These are phyloP conservation scores for Sarocladiaceae sp. DNA, from an alignment of 2,329 filamentous ascomycete genomes.

Conservation along the genomic window DNA sequence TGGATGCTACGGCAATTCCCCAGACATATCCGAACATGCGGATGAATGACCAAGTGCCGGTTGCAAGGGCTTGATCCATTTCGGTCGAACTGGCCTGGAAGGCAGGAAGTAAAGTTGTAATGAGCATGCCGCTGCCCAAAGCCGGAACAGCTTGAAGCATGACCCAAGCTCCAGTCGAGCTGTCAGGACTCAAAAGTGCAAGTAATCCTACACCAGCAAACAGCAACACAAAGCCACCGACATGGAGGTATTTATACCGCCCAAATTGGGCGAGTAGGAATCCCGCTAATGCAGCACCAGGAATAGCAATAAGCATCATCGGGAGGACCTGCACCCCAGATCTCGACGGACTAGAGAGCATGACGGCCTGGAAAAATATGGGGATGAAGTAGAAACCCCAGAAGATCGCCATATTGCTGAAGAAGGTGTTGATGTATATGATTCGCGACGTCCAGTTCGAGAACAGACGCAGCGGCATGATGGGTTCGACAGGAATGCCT, in stretches of 20 bases:
- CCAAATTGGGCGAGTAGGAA: slow-evolving; percentile 25
- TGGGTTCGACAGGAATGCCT: slow-evolving; percentile 17
- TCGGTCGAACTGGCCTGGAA: slow-evolving; percentile 33
- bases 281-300: slow-evolving; percentile 19
- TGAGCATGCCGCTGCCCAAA: slow-evolving; percentile 36
- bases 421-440: slow-evolving; percentile 19
- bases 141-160: slow-evolving; percentile 34
- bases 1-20: slow-evolving; percentile 39
- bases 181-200: slow-evolving; percentile 28
- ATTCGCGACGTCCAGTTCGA: slow-evolving; percentile 17
- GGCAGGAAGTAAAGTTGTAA: slow-evolving; percentile 38
- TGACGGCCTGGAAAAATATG: slow-evolving; percentile 42
- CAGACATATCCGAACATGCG: slow-evolving; percentile 39
- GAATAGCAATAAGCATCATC: slow-evolving; percentile 23
- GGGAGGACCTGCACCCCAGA: slow-evolving; percentile 31
- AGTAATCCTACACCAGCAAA: slow-evolving; percentile 37
- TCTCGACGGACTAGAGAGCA: slow-evolving; percentile 23
- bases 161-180: slow-evolving; percentile 31
- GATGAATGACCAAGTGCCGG: slow-evolving; percentile 37
- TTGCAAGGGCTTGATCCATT: slow-evolving; percentile 29
- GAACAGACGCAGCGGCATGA: slow-evolving; percentile 20
- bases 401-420: slow-evolving; percentile 21
- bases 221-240: slow-evolving; percentile 31
- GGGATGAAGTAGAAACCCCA: slow-evolving; percentile 38
- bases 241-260: slow-evolving; percentile 28